Evolutionary conservation across 192 early-diverging fungal species (phyloP).

Genomic region (Martensiomyces pterosporus): DNA sequence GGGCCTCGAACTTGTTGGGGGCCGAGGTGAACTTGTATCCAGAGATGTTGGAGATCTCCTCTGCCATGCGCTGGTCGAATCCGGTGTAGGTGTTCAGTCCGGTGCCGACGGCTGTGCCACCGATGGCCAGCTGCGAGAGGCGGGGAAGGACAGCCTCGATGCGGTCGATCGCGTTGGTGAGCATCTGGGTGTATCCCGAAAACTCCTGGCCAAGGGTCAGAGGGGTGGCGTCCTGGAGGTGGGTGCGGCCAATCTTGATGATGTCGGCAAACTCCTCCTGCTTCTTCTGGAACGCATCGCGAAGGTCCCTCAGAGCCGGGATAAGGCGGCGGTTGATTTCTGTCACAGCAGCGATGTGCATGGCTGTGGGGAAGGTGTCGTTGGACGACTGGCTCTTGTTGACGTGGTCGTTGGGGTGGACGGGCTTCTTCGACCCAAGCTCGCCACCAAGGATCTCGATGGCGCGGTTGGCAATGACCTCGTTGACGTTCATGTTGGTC

Average conservation of each 20-base stretch:
- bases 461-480: slow-evolving; percentile 98
- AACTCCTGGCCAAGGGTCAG: slow-evolving; percentile 98
- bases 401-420: slow-evolving; percentile 99
- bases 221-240: slow-evolving; percentile 97
- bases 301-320: slow-evolving; percentile 78
- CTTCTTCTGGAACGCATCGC: slow-evolving; percentile 74
- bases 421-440: slow-evolving; percentile 88
- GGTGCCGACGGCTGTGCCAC: slow-evolving; percentile 96
- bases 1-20: slow-evolving; percentile 99
- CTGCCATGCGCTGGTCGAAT: slow-evolving; percentile 88
- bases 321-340: slow-evolving; percentile 81
- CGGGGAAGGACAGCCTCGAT: slow-evolving; percentile 77
- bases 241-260: slow-evolving; percentile 99
- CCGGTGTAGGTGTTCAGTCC: slow-evolving; percentile 94
- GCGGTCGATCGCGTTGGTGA: slow-evolving; percentile 85
- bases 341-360: slow-evolving; percentile 95
- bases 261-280: slow-evolving; percentile 83
- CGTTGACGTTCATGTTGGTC: slow-evolving; percentile 98
- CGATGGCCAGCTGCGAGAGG: slow-evolving; percentile 91
- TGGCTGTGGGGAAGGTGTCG: slow-evolving; percentile 99
- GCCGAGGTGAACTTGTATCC: slow-evolving; percentile 90
- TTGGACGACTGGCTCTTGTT: slow-evolving; percentile 99
- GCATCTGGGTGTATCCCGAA: slow-evolving; percentile 93
- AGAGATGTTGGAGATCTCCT: slow-evolving; percentile 82
- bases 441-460: slow-evolving; percentile 91